phyloP scores from a whole-genome alignment of 2,329 filamentous ascomycete genomes.

The Bipolaris oryzae region DNA sequence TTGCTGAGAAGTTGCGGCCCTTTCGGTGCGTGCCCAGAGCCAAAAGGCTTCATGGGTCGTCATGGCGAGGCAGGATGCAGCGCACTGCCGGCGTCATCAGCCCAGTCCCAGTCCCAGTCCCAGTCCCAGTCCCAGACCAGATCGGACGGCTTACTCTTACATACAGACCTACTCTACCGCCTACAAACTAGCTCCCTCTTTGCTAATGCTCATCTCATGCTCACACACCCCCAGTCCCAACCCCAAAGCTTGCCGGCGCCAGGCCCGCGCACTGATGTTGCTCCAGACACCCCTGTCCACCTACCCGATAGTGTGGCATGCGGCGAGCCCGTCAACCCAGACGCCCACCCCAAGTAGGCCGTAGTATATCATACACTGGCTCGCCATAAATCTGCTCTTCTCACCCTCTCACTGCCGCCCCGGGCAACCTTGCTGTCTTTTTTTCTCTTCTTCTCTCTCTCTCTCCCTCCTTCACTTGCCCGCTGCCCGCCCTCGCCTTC shows the following conservation, averaged over 20 bases:
- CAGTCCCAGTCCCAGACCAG: background rate
- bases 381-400: conserved; percentile 1
- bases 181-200: no score
- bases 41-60: background rate
- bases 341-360: background rate
- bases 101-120: no score
- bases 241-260: conserved; percentile 4
- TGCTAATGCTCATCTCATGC: conserved; percentile 7
- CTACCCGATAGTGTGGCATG: conserved; percentile 16
- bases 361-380: conserved; percentile 16
- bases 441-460: background rate
- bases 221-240: conserved; percentile 8
- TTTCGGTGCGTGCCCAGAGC: no score
- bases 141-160: conserved; percentile 1
- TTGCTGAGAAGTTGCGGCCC: no score
- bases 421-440: background rate
- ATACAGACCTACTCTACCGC: no score
- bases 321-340: conserved; percentile 1
- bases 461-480: background rate
- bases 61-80: conserved; percentile 17
- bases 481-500: background rate
- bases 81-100: conserved; percentile 14
- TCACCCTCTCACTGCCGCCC: background rate
- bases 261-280: conserved; percentile 15
- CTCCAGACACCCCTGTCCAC: conserved; percentile 17